A percentile compares a stretch with the other conserved stretches of the same genome.
phyloP scores from a whole-genome alignment of 1,139 yeast genomes.

The Zygoascus hellenicus region DNA sequence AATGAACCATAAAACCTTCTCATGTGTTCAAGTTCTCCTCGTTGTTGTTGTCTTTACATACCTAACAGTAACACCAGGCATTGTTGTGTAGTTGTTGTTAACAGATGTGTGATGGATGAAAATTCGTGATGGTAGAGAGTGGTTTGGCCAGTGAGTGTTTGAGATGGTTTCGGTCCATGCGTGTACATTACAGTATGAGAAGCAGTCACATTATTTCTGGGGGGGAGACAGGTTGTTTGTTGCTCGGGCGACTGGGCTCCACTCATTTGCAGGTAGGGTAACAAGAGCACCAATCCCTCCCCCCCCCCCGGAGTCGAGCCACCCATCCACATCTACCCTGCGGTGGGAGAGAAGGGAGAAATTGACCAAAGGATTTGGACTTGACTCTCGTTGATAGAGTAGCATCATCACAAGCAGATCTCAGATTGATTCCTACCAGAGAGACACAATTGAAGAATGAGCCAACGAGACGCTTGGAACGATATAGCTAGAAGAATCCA shows the following conservation, averaged over 20 bases:
- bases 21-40: constrained; percentile 4
- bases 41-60: constrained; percentile 42
- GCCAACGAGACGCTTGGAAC: constrained; percentile 44
- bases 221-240: not conserved
- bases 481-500: constrained; percentile 57
- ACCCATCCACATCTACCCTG: too few relatives aligned
- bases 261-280: too few relatives aligned
- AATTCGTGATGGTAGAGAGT: constrained; percentile 8
- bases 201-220: constrained; percentile 7
- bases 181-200: constrained; percentile 5
- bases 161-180: not conserved
- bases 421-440: not conserved
- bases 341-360: too few relatives aligned
- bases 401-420: not conserved
- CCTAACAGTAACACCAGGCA: constrained; percentile 99
- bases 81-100: constrained; percentile 26
- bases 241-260: too few relatives aligned
- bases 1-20: constrained; percentile 1
- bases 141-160: constrained; percentile 1
- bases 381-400: too few relatives aligned
- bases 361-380: too few relatives aligned
- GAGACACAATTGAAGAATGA: constrained; percentile 16
- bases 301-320: too few relatives aligned
- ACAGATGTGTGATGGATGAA: constrained; percentile 5
- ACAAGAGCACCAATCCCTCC: too few relatives aligned